phyloP scores from a whole-genome alignment of 371 early-diverging fungal species.

The Mortierella sp. region DNA sequence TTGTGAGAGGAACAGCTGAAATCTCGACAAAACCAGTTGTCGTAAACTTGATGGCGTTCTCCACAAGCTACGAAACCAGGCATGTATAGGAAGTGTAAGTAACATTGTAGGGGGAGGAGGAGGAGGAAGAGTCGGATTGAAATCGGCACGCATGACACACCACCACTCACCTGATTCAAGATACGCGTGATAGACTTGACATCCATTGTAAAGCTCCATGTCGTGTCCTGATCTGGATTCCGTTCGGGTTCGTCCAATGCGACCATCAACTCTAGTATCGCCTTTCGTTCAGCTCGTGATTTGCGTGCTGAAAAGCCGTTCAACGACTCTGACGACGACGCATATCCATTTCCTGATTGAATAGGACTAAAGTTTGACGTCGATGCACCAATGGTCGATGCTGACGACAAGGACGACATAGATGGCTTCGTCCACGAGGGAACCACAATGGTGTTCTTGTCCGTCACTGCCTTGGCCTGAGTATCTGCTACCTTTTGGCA shows the following conservation, averaged over 20 bases:
- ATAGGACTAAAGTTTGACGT: slow-evolving; percentile 3
- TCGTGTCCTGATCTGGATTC: slow-evolving; percentile 30
- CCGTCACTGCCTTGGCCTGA: slow-evolving; percentile 31
- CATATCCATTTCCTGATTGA: slow-evolving; percentile 7
- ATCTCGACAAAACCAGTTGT: slow-evolving; percentile 53
- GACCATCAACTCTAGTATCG: slow-evolving; percentile 38
- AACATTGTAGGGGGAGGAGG: too few relatives aligned
- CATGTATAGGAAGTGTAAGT: not conserved
- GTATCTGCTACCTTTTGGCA: slow-evolving; percentile 43
- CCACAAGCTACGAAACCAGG: slow-evolving; percentile 27
- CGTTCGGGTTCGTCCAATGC: slow-evolving; percentile 39
- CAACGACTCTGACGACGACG: slow-evolving; percentile 19
- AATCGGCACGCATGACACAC: not conserved
- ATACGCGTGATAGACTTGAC: slow-evolving; percentile 50
- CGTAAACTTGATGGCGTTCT: slow-evolving; percentile 58
- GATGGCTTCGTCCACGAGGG: slow-evolving; percentile 49
- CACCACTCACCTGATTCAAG: slow-evolving; percentile 46
- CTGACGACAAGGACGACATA: slow-evolving; percentile 23
- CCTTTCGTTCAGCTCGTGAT: slow-evolving; percentile 16
- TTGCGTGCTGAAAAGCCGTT: slow-evolving; percentile 11
- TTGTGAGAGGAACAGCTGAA: slow-evolving; percentile 24
- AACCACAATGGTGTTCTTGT: slow-evolving; percentile 36
- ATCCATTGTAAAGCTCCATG: slow-evolving; percentile 49
- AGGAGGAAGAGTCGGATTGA: too few relatives aligned
- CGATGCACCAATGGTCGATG: slow-evolving; percentile 16